Base-by-base conservation (phyloP, 768 basidiomycete genomes). In the Russula lepida region DNA sequence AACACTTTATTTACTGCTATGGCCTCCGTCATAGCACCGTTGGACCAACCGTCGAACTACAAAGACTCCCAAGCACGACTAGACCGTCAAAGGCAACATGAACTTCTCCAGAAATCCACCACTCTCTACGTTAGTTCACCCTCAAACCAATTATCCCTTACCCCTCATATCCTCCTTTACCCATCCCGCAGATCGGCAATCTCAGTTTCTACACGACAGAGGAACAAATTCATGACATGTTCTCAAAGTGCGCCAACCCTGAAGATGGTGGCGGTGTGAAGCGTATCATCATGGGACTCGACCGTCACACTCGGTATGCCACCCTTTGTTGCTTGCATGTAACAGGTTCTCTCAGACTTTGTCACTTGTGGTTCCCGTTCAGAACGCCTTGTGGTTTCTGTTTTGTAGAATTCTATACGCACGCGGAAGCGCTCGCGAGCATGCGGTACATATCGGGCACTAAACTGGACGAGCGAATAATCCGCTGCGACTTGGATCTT, bases 391-490 rank as follows among this genome's bases (percentile, higher is more conserved):
- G 92, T 69, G 88, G 95, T 25, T 94, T 97, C 73, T 94, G 95
- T 76, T 98, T 94, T 67, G 95, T 95, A 60, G 91, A 93, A 71
- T 99, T 91, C 71, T 98, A 98, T 71, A 92, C 92, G 11, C 93
- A 98, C 69, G 79, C 85, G 6, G 95, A 98, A 73, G 95, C 97
- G 19, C 78, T 97, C 43, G 90, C 93, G 44, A 86, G 88, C 64
- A 86, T 98, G 83, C 85, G 88, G 51, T 95, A 97, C 72, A 84
- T 98, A 68, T 93, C 90, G 54, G 97, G 95, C n/a, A 94, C 95
- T 37, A 98, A 98, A 76, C 84, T 99, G 23, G 97, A 99, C 74
- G 97, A 99, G 74, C 89, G 97, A 35, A 92, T 99, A 68, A 95
- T 99, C 64, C 89, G 97, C 50, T 98, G 95, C 70, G 97, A 99